Evolutionary conservation across 768 basidiomycete species (phyloP).

Genomic region (Tricholoma hemisulphureum): DNA sequence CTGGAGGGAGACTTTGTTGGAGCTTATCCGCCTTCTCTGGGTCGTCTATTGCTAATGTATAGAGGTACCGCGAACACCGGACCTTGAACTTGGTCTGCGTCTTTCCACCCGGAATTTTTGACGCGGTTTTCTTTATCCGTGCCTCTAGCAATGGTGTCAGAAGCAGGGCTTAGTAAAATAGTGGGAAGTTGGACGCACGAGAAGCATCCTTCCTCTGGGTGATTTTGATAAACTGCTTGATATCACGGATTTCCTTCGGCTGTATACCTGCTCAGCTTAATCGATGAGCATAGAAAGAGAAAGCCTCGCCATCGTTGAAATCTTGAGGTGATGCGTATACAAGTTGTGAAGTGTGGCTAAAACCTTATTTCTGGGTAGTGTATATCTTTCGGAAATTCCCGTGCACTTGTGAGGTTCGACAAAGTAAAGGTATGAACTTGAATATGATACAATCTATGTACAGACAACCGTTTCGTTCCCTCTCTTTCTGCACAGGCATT

Average conservation of each 20-base stretch:
- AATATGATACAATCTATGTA: neutral
- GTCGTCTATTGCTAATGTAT: conserved; percentile 96
- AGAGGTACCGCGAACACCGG: conserved; percentile 92
- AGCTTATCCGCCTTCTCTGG: conserved; percentile 99
- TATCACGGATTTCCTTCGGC: conserved; percentile 98
- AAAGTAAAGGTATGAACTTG: too few species aligned
- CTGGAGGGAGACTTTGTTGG: conserved; percentile 90
- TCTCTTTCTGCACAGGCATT: conserved; percentile 1
- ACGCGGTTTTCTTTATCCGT: conserved; percentile 92
- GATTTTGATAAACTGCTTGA: conserved; percentile 98
- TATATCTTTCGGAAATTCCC: conserved; percentile 28
- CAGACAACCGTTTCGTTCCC: neutral
- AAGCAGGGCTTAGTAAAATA: neutral
- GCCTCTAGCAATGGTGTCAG: conserved; percentile 60
- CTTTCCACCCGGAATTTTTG: conserved; percentile 68
- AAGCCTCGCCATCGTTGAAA: conserved; percentile 41
- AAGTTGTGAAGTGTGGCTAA: conserved; percentile 29
- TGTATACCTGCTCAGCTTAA: conserved; percentile 30
- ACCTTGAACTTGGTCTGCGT: conserved; percentile 97
- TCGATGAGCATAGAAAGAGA: conserved; percentile 3
- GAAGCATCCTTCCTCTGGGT: conserved; percentile 96
- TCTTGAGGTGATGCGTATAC: conserved; percentile 32
- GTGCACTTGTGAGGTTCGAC: neutral
- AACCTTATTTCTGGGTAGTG: conserved; percentile 32
- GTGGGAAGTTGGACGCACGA: conserved; percentile 55